A percentile compares a stretch with the other conserved stretches of the same genome.
phyloP scores from a whole-genome alignment of 1,284 basidiomycete genomes.

The Microbotryum saponariae region DNA sequence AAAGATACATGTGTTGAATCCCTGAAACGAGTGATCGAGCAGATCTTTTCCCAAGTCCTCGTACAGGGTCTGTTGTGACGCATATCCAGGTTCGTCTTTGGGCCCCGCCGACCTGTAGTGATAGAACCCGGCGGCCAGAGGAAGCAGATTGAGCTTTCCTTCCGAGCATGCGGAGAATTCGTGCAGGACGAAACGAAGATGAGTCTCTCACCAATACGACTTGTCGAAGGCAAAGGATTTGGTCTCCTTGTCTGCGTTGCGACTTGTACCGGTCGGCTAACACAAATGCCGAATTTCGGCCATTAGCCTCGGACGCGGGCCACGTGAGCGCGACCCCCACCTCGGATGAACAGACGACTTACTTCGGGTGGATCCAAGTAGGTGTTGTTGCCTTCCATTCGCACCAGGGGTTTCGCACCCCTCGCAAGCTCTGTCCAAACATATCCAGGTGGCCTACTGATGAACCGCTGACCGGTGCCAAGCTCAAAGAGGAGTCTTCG shows the following conservation, averaged over 20 bases:
- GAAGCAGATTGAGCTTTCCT: neutral
- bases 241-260: conserved; percentile 60
- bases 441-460: neutral
- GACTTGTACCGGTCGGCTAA: neutral
- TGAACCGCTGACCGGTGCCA: conserved; percentile 5
- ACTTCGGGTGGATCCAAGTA: conserved; percentile 68
- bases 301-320: neutral
- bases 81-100: conserved; percentile 77
- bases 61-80: conserved; percentile 86
- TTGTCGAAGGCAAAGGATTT: conserved; percentile 91
- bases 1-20: conserved; percentile 96
- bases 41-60: conserved; percentile 91
- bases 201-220: conserved; percentile 55
- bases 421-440: conserved; percentile 65
- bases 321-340: neutral
- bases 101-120: conserved; percentile 69
- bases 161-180: neutral
- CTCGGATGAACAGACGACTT: neutral
- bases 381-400: conserved; percentile 86
- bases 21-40: conserved; percentile 87
- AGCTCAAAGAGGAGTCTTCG: neutral
- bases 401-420: conserved; percentile 82
- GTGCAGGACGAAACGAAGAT: too few relatives aligned
- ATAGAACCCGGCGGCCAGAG: neutral
- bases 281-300: neutral